Conservation (phyloP, 352 stramenopile genomes). For the Pythium folliculosum region DNA sequence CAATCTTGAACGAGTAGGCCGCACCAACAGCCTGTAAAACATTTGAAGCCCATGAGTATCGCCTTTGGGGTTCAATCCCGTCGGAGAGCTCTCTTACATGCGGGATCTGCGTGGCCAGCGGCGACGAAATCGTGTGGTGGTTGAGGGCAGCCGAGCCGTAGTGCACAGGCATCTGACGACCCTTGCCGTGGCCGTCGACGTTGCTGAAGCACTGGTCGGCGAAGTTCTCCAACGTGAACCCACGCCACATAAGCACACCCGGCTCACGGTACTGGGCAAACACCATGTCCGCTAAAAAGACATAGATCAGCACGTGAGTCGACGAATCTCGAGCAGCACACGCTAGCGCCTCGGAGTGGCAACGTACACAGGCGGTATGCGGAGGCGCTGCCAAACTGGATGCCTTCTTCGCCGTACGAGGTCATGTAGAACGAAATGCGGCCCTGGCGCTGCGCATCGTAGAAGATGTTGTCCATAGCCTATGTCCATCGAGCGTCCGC, state of each 20-base stretch:
- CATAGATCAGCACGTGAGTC: background rate
- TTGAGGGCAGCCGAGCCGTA: conserved; percentile 96
- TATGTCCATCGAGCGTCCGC: no score
- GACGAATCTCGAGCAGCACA: background rate
- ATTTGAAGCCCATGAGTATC: background rate
- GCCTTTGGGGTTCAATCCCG: background rate
- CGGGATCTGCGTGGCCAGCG: conserved; percentile 96
- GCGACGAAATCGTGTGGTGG: conserved; percentile 97
- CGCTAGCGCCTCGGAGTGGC: background rate
- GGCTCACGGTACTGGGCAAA: conserved; percentile 98
- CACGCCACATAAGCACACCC: conserved; percentile 97
- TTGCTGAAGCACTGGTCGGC: conserved; percentile 97
- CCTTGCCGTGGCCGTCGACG: conserved; percentile 93
- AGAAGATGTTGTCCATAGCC: conserved; percentile 98
- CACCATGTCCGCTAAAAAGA: conserved; percentile 86
- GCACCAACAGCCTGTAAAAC: conserved; percentile 90
- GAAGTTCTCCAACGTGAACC: conserved; percentile 97
- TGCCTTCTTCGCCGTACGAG: conserved; percentile 94
- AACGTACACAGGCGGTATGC: conserved; percentile 71
- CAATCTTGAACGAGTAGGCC: conserved; percentile 96
- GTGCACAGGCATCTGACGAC: conserved; percentile 98
- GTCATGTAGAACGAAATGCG: conserved; percentile 98
- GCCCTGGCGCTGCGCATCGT: conserved; percentile 97
- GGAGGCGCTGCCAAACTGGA: conserved; percentile 94
- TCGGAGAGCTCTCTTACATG: conserved; percentile 43